A percentile compares a stretch with the other conserved stretches of the same genome.
phyloP scores from a whole-genome alignment of 306 rosid genomes.

The Amphicarpaea edgeworthii region DNA sequence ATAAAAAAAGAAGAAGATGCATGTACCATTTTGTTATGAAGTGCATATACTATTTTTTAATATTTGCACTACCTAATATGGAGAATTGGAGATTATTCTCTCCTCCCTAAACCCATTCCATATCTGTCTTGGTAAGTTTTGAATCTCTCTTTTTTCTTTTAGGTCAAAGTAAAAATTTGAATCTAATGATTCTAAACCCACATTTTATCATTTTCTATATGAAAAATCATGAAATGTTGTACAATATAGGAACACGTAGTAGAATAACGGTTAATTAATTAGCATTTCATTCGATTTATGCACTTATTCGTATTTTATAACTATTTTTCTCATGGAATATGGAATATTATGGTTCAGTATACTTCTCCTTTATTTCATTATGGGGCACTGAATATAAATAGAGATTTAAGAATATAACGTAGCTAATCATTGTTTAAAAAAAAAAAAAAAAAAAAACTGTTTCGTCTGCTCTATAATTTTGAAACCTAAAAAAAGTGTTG shows the following conservation, averaged over 20 bases:
- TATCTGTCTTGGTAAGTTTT: background rate
- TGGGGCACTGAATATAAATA: background rate
- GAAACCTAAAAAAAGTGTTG: background rate
- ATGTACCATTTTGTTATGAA: background rate
- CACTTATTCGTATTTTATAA: background rate
- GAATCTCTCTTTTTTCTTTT: background rate
- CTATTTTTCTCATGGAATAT: background rate
- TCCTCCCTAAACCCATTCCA: background rate
- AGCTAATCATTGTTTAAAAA: background rate
- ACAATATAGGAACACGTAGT: background rate
- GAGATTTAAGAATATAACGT: background rate
- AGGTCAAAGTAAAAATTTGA: background rate
- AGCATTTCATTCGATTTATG: background rate
- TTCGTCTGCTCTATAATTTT: background rate
- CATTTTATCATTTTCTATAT: slow-evolving; percentile 4
- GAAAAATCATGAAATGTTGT: slow-evolving; percentile 11
- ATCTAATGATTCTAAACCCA: background rate
- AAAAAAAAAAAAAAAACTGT: no score
- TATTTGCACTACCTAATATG: background rate
- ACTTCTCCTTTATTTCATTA: background rate
- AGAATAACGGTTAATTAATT: background rate
- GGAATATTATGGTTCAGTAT: background rate
- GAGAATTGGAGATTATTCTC: slow-evolving; percentile 13
- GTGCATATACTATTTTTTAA: background rate
- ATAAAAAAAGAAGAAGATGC: background rate